Evolutionary conservation across 2,329 filamentous ascomycete species (phyloP).

Genomic region (Calycina herbarum): DNA sequence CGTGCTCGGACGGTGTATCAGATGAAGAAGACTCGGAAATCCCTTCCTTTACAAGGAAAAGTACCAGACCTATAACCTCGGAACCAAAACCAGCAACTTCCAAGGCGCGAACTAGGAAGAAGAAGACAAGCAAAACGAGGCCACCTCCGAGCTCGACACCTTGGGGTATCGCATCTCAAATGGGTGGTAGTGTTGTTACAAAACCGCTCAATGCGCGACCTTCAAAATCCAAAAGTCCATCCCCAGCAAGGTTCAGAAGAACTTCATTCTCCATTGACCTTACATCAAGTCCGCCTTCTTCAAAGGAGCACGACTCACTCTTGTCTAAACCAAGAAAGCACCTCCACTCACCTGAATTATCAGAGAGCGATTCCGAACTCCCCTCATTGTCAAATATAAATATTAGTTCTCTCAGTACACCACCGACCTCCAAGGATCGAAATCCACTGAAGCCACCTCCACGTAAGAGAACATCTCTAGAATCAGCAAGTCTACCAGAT

Average conservation of each 20-base stretch:
- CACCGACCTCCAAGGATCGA: neutral
- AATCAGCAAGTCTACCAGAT: neutral
- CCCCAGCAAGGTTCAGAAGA: slow-evolving; percentile 14
- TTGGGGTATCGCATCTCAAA: slow-evolving; percentile 14
- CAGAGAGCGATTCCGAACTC: slow-evolving; percentile 6
- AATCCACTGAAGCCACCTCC: slow-evolving; percentile 7
- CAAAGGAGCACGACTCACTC: neutral
- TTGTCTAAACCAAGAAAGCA: slow-evolving; percentile 12
- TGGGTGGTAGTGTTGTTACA: slow-evolving; percentile 17
- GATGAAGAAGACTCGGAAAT: neutral
- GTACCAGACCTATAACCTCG: neutral
- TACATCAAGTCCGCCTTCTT: slow-evolving; percentile 11
- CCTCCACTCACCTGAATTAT: slow-evolving; percentile 10
- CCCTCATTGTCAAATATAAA: neutral
- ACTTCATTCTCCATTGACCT: slow-evolving; percentile 12
- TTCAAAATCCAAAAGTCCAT: slow-evolving; percentile 9
- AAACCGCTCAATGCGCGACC: slow-evolving; percentile 14
- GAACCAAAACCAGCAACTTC: slow-evolving; percentile 5
- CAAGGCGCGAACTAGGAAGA: neutral
- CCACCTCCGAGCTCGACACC: slow-evolving; percentile 11
- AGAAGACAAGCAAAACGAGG: slow-evolving; percentile 12
- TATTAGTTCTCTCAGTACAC: neutral
- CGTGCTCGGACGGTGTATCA: slow-evolving; percentile 15
- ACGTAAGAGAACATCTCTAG: slow-evolving; percentile 7
- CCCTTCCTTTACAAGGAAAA: neutral